Base-by-base conservation (phyloP, 768 basidiomycete genomes). In the Tulasnella sp. region DNA sequence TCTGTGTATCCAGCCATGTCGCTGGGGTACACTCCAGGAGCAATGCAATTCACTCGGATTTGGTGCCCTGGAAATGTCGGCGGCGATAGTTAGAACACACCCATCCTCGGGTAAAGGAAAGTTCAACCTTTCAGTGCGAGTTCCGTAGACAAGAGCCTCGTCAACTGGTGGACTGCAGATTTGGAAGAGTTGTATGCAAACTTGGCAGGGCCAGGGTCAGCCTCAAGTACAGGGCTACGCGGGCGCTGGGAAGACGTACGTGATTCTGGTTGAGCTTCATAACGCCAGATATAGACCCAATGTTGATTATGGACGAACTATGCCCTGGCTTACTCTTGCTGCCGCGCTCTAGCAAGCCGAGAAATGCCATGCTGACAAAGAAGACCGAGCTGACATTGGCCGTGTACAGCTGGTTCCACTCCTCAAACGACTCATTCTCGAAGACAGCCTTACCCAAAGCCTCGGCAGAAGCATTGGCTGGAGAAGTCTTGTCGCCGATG, bases 121-220 rank as follows among this genome's bases (percentile, higher is more conserved):
- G n/a, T n/a, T n/a, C n/a, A n/a, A 23, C 74, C 73, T 65, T 82
- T 81, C 54, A 87, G 69, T 3, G 81, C 82, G 51, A 86, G 74
- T 63, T 88, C 86, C 1, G 86, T 86, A 1, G 86, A 71, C 49
- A 89, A 68, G 77, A 87, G 76, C 68, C 74, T 81, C 8, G 84
- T 84, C n/a, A 89, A 69, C 61, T 87, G 85, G 11, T 82, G 75
- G 4, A 79, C 80, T 2, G 84, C 87, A 0, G 83, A 84, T 66
- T 89, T 89, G 6, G 83, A 73, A 63, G 82, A 84, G 67, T 89
- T 89, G 67, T 89, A 89, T 27, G 76, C 78, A 65, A 88, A 88
- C 86, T 89, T 63, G 19, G 49, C 21, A 12, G 2, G 21, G 34
- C 17, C 27, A 12, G 14, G n/a, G 36, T 35, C 41, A 45, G 27